phyloP scores from a whole-genome alignment of 495 filamentous ascomycete species.

The Lasiosphaeriaceae sp. region DNA sequence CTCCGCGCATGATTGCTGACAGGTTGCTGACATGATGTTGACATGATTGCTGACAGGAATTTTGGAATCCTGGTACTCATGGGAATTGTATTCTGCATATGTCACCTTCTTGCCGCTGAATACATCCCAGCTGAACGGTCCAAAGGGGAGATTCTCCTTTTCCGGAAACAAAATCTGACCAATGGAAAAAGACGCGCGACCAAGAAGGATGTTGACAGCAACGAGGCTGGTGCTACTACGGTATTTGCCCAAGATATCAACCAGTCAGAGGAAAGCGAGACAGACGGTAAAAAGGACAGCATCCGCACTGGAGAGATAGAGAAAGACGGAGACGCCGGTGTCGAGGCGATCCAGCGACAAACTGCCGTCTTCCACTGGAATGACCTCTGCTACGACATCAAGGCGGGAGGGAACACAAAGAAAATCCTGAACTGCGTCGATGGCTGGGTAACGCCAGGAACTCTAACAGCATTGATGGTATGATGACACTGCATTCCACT shows the following conservation, averaged over 20 bases:
- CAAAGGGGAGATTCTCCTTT: conserved; percentile 20
- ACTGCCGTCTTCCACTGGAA: conserved; percentile 60
- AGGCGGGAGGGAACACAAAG: conserved; percentile 62
- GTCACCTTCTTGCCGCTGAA: conserved; percentile 1
- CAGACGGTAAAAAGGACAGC: background rate
- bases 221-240: background rate
- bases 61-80: conserved; percentile 4
- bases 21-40: conserved; percentile 39
- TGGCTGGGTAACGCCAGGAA: conserved; percentile 77
- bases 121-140: conserved; percentile 1
- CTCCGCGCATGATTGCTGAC: conserved; percentile 18
- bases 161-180: background rate
- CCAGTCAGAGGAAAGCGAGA: background rate
- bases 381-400: conserved; percentile 70
- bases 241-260: background rate
- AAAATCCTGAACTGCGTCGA: conserved; percentile 65
- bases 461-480: conserved; percentile 69
- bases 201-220: background rate
- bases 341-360: background rate
- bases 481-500: conserved; percentile 5
- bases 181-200: conserved; percentile 24
- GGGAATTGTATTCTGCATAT: background rate
- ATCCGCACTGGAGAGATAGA: background rate
- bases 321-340: background rate
- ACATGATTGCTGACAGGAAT: background rate